Percentiles rank a stretch among this genome's conserved stretches.
These are phyloP conservation scores for Echria macrotheca DNA, from an alignment of 495 filamentous ascomycete genomes.

Conservation along the genomic window DNA sequence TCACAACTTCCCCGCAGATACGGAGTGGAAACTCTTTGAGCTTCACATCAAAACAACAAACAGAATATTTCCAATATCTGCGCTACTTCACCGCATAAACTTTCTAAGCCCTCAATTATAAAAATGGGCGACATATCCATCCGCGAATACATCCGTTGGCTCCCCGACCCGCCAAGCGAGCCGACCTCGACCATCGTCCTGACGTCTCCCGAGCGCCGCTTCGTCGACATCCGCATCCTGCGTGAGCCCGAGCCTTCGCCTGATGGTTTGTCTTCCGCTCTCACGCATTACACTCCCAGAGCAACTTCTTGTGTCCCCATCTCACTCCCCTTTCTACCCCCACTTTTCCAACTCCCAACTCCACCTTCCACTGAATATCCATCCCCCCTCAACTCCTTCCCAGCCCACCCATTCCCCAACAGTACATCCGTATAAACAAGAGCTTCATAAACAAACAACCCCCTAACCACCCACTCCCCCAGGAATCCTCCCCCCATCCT, in stretches of 20 bases:
- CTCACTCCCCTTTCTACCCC: neutral
- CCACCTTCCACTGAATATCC: neutral
- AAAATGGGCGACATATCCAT: slow-evolving; percentile 35
- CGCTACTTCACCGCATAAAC: too few species aligned
- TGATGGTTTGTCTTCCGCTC: neutral
- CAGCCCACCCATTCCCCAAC: too few species aligned
- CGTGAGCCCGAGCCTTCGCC: neutral
- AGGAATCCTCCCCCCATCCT: slow-evolving; percentile 9
- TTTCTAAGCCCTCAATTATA: neutral
- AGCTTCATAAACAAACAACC: too few species aligned
- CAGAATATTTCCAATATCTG: too few species aligned
- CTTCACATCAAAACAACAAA: too few species aligned
- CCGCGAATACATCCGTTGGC: slow-evolving; percentile 39
- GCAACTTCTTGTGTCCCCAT: neutral
- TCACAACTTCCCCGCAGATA: too few species aligned
- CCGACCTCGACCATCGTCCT: slow-evolving; percentile 43
- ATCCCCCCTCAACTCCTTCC: neutral
- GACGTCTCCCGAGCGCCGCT: slow-evolving; percentile 42
- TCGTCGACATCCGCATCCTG: slow-evolving; percentile 47
- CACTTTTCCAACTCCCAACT: neutral
- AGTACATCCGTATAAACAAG: too few species aligned
- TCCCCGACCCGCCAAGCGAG: slow-evolving; percentile 34
- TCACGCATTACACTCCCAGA: neutral
- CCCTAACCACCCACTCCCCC: neutral
- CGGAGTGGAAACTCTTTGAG: too few species aligned